Conservation (phyloP, 139 green algal species). For the Chlorella sp. region DNA sequence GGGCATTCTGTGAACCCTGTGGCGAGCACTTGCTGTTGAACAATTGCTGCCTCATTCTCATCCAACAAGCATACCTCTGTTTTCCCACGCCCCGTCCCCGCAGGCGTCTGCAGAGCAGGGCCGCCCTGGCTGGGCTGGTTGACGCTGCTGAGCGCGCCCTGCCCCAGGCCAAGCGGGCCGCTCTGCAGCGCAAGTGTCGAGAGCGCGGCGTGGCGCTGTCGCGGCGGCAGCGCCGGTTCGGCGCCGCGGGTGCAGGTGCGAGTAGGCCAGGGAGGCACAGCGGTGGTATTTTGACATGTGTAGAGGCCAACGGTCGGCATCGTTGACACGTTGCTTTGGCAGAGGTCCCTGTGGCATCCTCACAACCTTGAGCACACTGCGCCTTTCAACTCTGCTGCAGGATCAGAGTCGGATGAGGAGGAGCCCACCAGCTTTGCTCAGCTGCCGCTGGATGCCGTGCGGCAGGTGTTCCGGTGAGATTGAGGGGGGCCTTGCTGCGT, state of each 20-base stretch:
- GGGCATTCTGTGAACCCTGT: too few species aligned
- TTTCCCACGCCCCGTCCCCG: too few species aligned
- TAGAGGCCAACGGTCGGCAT: too few species aligned
- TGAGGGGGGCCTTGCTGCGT: too few species aligned
- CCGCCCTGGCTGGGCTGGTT: conserved; percentile 15
- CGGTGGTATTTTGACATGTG: too few species aligned
- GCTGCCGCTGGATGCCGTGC: conserved; percentile 5
- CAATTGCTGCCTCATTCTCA: too few species aligned
- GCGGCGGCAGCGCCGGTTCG: neutral
- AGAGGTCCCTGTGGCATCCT: too few species aligned
- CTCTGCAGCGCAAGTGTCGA: conserved; percentile 5
- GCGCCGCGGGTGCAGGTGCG: neutral
- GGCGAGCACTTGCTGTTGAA: too few species aligned
- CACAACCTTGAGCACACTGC: too few species aligned
- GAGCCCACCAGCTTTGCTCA: conserved; percentile 1
- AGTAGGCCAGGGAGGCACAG: neutral
- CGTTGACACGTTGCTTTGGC: too few species aligned
- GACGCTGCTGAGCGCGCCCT: conserved; percentile 9
- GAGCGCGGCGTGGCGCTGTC: neutral
- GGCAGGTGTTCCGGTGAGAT: neutral
- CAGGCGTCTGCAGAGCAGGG: conserved; percentile 23
- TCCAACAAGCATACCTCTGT: too few species aligned
- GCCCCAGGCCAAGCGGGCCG: conserved; percentile 21
- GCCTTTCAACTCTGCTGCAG: too few species aligned
- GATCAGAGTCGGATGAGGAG: neutral